A percentile compares a stretch with the other conserved stretches of the same genome.
Evolutionary conservation across 2,329 filamentous ascomycete genomes (phyloP).

Genomic region (Amphichorda felina): DNA sequence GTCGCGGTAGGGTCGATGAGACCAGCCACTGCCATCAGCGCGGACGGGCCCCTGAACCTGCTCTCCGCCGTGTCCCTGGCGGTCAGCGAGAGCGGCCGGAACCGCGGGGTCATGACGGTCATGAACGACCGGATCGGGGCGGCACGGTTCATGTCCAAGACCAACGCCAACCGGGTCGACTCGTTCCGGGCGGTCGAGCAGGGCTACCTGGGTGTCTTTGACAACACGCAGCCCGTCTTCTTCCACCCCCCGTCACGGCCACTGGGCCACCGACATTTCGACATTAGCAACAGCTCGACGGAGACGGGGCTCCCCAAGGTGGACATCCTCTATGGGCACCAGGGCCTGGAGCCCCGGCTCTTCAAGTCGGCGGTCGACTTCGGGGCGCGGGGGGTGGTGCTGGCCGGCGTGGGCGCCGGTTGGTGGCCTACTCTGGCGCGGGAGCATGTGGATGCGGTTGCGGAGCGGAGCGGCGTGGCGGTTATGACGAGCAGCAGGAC

Average conservation of each 20-base stretch:
- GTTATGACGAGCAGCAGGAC: constrained; percentile 39
- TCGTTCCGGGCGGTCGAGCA: constrained; percentile 47
- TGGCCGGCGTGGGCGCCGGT: constrained; percentile 42
- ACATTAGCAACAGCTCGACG: constrained; percentile 14
- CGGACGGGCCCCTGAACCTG: constrained; percentile 52
- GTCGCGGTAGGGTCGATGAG: constrained; percentile 52
- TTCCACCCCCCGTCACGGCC: constrained; percentile 42
- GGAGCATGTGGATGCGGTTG: constrained; percentile 26
- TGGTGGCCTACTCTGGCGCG: constrained; percentile 28
- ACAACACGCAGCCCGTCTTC: constrained; percentile 46
- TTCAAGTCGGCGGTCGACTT: constrained; percentile 33
- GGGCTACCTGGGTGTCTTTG: constrained; percentile 44
- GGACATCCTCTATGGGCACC: constrained; percentile 43
- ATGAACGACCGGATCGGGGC: constrained; percentile 49
- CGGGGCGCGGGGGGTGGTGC: constrained; percentile 42
- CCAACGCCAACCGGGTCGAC: constrained; percentile 49
- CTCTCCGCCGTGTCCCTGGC: constrained; percentile 48
- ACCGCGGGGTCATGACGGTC: constrained; percentile 46
- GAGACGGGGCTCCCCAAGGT: constrained; percentile 34
- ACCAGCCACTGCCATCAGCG: constrained; percentile 48
- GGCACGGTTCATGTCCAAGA: constrained; percentile 49
- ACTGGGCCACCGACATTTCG: constrained; percentile 30
- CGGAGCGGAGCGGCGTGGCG: constrained; percentile 28
- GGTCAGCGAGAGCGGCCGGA: constrained; percentile 25
- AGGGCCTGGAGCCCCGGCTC: constrained; percentile 35